Percentiles rank a stretch among this genome's conserved stretches.
phyloP scores from a whole-genome alignment of 208 protist genomes.

The Chromosphaera perkinsii region DNA sequence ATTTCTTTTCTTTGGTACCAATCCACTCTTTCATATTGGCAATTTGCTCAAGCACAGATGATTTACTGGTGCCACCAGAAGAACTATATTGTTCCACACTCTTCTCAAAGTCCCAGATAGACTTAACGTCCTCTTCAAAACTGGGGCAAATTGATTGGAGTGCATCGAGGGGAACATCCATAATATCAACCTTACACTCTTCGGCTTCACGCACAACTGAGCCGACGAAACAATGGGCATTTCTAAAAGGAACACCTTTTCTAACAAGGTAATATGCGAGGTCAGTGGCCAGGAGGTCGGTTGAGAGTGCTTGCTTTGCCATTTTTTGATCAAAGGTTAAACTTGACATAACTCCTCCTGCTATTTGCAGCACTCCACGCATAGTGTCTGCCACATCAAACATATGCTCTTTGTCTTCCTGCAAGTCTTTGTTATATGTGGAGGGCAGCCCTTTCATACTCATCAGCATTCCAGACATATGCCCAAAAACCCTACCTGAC shows the following conservation, averaged over 20 bases:
- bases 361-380: constrained; percentile 22
- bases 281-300: constrained; percentile 51
- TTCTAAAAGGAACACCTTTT: constrained; percentile 45
- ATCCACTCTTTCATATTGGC: no score
- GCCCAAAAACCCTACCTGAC: constrained; percentile 48
- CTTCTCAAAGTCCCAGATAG: constrained; percentile 44
- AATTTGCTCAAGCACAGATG: no score
- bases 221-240: constrained; percentile 41
- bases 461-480: neutral
- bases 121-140: constrained; percentile 30
- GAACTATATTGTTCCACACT: constrained; percentile 49
- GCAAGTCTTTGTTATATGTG: constrained; percentile 68
- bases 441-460: constrained; percentile 57
- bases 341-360: constrained; percentile 35
- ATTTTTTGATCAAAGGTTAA: constrained; percentile 32
- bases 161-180: constrained; percentile 3
- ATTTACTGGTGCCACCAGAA: no score
- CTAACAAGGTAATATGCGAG: constrained; percentile 44
- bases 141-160: neutral
- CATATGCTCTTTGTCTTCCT: constrained; percentile 64
- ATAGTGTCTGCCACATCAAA: constrained; percentile 59
- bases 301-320: constrained; percentile 29
- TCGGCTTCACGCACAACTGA: constrained; percentile 35
- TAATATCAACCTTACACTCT: constrained; percentile 22
- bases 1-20: no score